These are phyloP conservation scores for Exophiala oligosperma DNA, from an alignment of 2,329 filamentous ascomycete genomes.

Conservation along the genomic window DNA sequence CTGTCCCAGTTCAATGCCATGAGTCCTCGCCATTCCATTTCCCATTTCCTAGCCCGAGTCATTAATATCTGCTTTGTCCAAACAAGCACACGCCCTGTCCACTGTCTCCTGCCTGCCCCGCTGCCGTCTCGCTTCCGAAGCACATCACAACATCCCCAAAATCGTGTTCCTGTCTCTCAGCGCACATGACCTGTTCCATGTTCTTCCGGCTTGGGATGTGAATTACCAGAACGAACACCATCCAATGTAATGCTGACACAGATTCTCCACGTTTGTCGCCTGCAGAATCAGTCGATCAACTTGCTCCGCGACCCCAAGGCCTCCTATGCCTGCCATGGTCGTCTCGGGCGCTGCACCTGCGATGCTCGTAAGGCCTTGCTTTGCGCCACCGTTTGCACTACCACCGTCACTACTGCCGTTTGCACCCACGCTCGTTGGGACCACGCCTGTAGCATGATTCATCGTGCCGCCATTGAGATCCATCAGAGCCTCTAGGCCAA, in stretches of 20 bases:
- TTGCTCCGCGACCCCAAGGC: slow-evolving; percentile 81
- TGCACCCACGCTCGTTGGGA: background rate
- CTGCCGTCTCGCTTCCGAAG: background rate
- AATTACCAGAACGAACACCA: slow-evolving; percentile 96
- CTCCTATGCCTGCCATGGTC: slow-evolving; percentile 24
- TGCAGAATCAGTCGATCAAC: slow-evolving; percentile 94
- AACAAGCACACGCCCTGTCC: too few relatives aligned
- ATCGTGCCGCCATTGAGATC: slow-evolving; percentile 15
- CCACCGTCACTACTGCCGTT: background rate
- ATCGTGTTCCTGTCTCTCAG: too few relatives aligned
- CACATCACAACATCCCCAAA: too few relatives aligned
- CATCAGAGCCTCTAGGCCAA: slow-evolving; percentile 21
- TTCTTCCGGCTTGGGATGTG: background rate
- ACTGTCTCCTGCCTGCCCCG: background rate
- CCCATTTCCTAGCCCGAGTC: too few relatives aligned
- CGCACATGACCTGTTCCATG: too few relatives aligned
- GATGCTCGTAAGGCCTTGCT: slow-evolving; percentile 2
- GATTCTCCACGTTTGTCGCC: slow-evolving; percentile 93
- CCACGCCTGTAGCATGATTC: slow-evolving; percentile 6
- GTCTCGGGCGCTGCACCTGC: slow-evolving; percentile 20
- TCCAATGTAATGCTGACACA: slow-evolving; percentile 98
- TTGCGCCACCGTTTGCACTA: background rate
- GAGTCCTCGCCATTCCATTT: too few relatives aligned
- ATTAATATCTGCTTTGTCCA: too few relatives aligned
- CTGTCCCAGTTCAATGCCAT: too few relatives aligned